Evolutionary conservation across 2,329 filamentous ascomycete genomes (phyloP), one percentile per base, ranked within the genome.

Genomic region (Phoma herbarum): DNA sequence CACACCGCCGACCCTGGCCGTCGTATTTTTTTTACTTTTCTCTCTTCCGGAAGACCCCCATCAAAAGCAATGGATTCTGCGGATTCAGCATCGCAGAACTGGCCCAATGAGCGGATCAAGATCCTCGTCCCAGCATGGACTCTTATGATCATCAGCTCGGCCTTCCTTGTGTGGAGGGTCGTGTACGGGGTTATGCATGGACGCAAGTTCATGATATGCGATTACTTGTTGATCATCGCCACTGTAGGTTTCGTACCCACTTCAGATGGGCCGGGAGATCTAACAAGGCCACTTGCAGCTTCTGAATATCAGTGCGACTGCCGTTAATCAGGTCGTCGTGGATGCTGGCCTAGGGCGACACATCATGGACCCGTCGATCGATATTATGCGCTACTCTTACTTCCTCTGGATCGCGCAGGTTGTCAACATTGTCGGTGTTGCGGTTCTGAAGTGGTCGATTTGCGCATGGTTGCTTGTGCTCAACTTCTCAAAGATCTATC

Each of bases 381-480:
- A 61, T 23, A 51, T 72, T 18, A 22, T 60, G 31, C 52, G 50
- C 14, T 72, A 71, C 44, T 59, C 57, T 2, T 69, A 72, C 31
- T 65, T 48, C 25, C 61, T 72, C 18, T 72, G 66, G 67, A 61
- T 72, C 35, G 56, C 57, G 29, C 69, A 70, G 37, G 62, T 71
- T 18, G 42, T 69, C 50, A 73, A 75, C 50, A 64, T 73, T 29
- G 59, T 72, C 8, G 71, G 65, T 14, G 65, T 75, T 18, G 69
- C 70, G n/a, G 57, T 71, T 8, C 52, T 75, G 9, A 74, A 74
- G 39, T 69, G 63, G 64, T 69, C 70, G 4, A 73, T 74, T 9
- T 73, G 72, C 45, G 65, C 70, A 2, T 74, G 70, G 58, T 57
- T 74, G 3, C 53, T 74, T 7, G 62, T 66, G 14, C 64, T 74